Base-by-base conservation (phyloP, 2,329 filamentous ascomycete species). In the Monosporascus sp. region DNA sequence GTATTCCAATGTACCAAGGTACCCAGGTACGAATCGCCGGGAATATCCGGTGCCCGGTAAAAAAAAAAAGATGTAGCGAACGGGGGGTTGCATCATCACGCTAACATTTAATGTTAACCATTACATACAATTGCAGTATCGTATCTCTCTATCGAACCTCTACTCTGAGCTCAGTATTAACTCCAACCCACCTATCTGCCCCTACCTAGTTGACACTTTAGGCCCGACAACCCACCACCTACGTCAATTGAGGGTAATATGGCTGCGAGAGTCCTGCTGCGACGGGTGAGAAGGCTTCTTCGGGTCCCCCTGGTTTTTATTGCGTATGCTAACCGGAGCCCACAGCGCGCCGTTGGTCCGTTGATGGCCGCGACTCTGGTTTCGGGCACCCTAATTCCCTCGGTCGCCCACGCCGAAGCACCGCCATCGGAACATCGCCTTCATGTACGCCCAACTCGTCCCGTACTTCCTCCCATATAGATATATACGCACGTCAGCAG, bases 251-350 rank as follows among this genome's bases (percentile, higher is more conserved):
- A 74, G 71, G 68, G 65, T 67, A 77, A 69, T 69, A 84, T 84
- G 80, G 79, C 79, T 73, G 76, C 80, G 66, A 78, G 79, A 81
- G 73, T 82, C 71, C 72, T 83, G 70, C 72, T 82, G 65, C 77
- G 76, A 71, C 76, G 74, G 76, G 80, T 84, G 66, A 68, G 73
- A 53, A 11, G 46, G 9, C 15, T 48, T 37, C 20, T 46, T 24
- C 7, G 38, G 37, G 28, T 26, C 9, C 40, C 55, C 49, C 50
- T 52, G 56, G 58, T 17, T 46, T 28, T 46, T 46, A 14, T 24
- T 26, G 20, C 17, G 31, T 31, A 50, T 58, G 59, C 65, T 69
- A 61, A 72, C 67, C 59, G 58, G 53, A 51, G 48, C 57, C 51
- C 54, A 51, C 58, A 58, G 65, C 68, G 82, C 78, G 76, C 74